Percentiles rank a stretch among this genome's conserved stretches.
phyloP scores from a whole-genome alignment of 257 asterid genomes.

The Orobanche coerulescens region DNA sequence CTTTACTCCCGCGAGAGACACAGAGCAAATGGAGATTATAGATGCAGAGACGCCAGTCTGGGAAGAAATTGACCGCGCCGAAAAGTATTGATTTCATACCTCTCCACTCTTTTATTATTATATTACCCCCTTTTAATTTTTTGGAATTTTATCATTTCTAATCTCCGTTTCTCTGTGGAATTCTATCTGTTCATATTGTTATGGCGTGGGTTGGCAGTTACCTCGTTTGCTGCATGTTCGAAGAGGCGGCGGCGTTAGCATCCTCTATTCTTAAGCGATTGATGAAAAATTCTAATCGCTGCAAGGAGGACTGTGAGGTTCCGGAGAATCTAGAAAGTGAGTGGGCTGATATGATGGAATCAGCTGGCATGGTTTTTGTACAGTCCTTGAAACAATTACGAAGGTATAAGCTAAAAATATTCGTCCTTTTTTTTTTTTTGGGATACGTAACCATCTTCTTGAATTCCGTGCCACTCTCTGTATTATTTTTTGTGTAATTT shows the following conservation, averaged over 20 bases:
- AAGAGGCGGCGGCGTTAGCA: conserved; percentile 55
- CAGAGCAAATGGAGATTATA: conserved; percentile 18
- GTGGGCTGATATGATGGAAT: conserved; percentile 57
- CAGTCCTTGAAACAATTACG: conserved; percentile 59
- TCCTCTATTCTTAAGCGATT: conserved; percentile 44
- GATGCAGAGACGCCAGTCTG: conserved; percentile 31
- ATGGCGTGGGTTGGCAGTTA: conserved; percentile 39
- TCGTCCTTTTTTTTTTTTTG: background rate
- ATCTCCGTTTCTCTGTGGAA: background rate
- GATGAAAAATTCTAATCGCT: conserved; percentile 22
- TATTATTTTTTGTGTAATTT: conserved; percentile 12
- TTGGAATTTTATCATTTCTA: background rate
- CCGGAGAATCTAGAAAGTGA: conserved; percentile 29
- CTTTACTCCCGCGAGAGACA: background rate
- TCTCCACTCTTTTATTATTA: background rate
- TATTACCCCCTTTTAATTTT: background rate
- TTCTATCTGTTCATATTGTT: background rate
- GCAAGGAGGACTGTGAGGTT: conserved; percentile 10
- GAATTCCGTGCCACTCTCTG: background rate
- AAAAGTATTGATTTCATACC: conserved; percentile 30
- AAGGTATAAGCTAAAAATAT: conserved; percentile 34
- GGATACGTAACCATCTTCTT: conserved; percentile 12
- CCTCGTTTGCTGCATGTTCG: conserved; percentile 63
- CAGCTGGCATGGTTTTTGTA: conserved; percentile 85
- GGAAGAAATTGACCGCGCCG: conserved; percentile 57